A percentile compares a stretch with the other conserved stretches of the same genome.
phyloP scores from a whole-genome alignment of 139 green algal species.

The Eudorina sp. region DNA sequence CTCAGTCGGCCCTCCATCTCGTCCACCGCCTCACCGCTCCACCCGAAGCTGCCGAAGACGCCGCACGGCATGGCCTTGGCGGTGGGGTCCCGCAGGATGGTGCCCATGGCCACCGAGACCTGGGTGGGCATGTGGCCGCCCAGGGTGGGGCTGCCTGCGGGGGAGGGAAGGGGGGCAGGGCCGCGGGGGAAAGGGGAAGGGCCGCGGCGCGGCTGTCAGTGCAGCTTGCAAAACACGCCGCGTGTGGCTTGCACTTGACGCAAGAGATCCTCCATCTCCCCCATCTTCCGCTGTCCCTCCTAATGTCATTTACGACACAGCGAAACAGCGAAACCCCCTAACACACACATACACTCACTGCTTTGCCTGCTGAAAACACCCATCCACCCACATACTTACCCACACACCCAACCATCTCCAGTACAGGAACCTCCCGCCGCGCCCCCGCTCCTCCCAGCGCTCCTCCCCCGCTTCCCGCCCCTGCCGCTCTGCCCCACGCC shows the following conservation, averaged over 20 bases:
- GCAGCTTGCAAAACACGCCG: too few relatives aligned
- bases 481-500: background rate
- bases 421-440: too few relatives aligned
- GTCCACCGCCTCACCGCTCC: constrained; percentile 94
- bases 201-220: background rate
- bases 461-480: background rate
- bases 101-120: constrained; percentile 83
- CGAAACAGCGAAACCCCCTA: too few relatives aligned
- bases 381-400: too few relatives aligned
- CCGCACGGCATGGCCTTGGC: constrained; percentile 85
- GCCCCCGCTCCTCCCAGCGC: too few relatives aligned
- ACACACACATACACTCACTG: too few relatives aligned
- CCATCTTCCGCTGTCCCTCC: too few relatives aligned
- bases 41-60: constrained; percentile 98
- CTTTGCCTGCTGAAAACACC: too few relatives aligned
- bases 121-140: constrained; percentile 96
- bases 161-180: background rate
- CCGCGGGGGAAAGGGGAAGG: background rate
- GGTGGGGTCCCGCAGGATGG: constrained; percentile 79
- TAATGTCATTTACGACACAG: too few relatives aligned
- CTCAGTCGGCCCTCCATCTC: constrained; percentile 81
- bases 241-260: too few relatives aligned
- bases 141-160: constrained; percentile 88
- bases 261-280: too few relatives aligned
- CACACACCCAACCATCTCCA: too few relatives aligned